Conservation (phyloP, 345 rosid genomes). For the Salix udensis region DNA sequence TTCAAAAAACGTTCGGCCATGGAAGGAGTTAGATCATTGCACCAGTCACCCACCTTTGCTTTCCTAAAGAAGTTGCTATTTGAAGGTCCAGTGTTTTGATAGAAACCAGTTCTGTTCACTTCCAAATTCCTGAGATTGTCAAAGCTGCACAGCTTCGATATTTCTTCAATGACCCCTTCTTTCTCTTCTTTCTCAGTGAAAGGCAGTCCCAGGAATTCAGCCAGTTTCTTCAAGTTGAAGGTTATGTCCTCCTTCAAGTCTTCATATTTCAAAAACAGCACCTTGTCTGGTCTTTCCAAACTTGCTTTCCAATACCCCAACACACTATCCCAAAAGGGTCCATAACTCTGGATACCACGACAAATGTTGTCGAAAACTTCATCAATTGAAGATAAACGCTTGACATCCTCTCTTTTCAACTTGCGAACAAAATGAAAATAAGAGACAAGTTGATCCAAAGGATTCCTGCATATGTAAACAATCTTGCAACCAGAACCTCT, state of each 20-base stretch:
- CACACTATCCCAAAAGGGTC: constrained; percentile 40
- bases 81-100: too few relatives aligned
- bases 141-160: constrained; percentile 17
- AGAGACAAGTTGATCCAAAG: constrained; percentile 13
- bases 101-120: too few relatives aligned
- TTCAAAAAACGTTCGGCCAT: too few relatives aligned
- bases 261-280: constrained; percentile 34
- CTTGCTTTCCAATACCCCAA: constrained; percentile 33
- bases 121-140: constrained; percentile 15
- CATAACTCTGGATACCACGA: constrained; percentile 24
- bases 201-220: constrained; percentile 2
- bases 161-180: constrained; percentile 4
- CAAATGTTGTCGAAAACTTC: constrained; percentile 30
- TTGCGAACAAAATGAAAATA: constrained; percentile 8
- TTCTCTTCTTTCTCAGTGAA: constrained; percentile 15
- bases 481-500: constrained; percentile 8
- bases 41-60: constrained; percentile 15
- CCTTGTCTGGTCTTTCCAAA: constrained; percentile 19
- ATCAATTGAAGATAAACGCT: constrained; percentile 14
- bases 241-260: constrained; percentile 30
- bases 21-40: constrained; percentile 1
- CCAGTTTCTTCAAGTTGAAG: constrained; percentile 20
- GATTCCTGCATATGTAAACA: constrained; percentile 25
- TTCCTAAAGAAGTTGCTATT: constrained; percentile 15
- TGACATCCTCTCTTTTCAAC: constrained; percentile 1